Conservation (phyloP, 148 eudicot species). For the Pouteria glomerata region DNA sequence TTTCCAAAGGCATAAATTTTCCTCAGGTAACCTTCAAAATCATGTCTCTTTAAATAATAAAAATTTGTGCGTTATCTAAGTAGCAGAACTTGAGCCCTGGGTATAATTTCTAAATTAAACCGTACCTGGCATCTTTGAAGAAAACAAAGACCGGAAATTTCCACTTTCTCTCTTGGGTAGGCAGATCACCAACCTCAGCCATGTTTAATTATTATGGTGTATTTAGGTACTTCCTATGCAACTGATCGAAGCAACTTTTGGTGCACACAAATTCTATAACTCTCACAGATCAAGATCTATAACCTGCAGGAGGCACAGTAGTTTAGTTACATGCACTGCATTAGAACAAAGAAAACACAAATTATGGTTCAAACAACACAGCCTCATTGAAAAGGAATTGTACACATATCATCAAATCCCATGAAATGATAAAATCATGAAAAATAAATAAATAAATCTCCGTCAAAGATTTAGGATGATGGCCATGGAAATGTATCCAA, state of each 20-base stretch:
- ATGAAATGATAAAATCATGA: background rate
- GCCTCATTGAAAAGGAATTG: background rate
- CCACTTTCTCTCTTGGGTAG: slow-evolving; percentile 22
- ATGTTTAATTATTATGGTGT: background rate
- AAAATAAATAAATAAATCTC: background rate
- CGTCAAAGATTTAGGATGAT: background rate
- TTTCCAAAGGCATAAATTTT: background rate
- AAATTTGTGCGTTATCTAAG: background rate
- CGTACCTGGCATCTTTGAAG: slow-evolving; percentile 68
- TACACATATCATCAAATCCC: background rate
- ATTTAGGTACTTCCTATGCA: background rate
- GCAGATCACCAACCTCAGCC: slow-evolving; percentile 35
- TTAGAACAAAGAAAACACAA: slow-evolving; percentile 3
- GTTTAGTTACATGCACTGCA: slow-evolving; percentile 4
- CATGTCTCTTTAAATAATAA: background rate
- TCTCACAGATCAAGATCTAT: background rate
- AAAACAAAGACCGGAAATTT: slow-evolving; percentile 56
- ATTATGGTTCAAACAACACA: background rate
- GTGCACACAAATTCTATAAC: slow-evolving; percentile 13
- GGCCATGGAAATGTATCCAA: background rate
- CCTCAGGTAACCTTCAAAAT: background rate
- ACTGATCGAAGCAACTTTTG: slow-evolving; percentile 9
- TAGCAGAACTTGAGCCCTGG: background rate
- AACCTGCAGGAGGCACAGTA: slow-evolving; percentile 14
- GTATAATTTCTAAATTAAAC: background rate